These are phyloP conservation scores for Penicillium occitanis DNA, from an alignment of 2,329 filamentous ascomycete species.

Conservation along the genomic window DNA sequence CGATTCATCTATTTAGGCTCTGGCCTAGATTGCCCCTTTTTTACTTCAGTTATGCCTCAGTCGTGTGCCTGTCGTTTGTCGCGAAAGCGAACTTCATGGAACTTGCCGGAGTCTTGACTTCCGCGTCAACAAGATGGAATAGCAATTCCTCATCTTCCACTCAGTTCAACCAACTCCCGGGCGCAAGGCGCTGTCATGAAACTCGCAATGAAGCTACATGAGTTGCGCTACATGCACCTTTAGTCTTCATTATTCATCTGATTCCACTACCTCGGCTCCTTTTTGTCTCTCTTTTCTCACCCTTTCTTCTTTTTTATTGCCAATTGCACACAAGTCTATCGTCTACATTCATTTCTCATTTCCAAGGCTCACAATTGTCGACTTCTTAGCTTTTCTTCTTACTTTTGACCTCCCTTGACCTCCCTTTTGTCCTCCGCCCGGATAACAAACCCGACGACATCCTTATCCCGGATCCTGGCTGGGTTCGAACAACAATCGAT, in stretches of 20 bases:
- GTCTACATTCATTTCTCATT: slow-evolving; percentile 13
- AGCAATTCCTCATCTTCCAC: not conserved
- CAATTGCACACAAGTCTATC: not conserved
- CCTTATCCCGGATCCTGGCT: not conserved
- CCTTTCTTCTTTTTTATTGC: slow-evolving; percentile 4
- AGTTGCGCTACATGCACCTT: not conserved
- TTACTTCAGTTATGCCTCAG: not conserved
- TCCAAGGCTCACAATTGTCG: slow-evolving; percentile 40
- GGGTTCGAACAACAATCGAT: not conserved
- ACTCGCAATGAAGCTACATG: not conserved
- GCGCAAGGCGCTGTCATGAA: not conserved
- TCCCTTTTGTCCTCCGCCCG: slow-evolving; percentile 7
- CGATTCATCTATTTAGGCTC: not conserved
- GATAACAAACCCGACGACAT: not conserved
- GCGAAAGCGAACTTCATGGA: not conserved
- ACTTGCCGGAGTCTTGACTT: not conserved
- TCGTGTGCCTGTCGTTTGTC: not conserved
- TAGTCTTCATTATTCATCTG: not conserved
- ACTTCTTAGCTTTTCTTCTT: slow-evolving; percentile 33
- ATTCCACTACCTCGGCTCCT: not conserved
- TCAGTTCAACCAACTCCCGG: not conserved
- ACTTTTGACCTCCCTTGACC: slow-evolving; percentile 2
- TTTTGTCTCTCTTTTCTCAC: not conserved
- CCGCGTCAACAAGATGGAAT: not conserved
- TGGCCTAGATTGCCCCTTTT: not conserved